Percentiles rank a stretch among this genome's conserved stretches.
phyloP scores from a whole-genome alignment of 352 stramenopile genomes.

The Globisporangium abappressorium region DNA sequence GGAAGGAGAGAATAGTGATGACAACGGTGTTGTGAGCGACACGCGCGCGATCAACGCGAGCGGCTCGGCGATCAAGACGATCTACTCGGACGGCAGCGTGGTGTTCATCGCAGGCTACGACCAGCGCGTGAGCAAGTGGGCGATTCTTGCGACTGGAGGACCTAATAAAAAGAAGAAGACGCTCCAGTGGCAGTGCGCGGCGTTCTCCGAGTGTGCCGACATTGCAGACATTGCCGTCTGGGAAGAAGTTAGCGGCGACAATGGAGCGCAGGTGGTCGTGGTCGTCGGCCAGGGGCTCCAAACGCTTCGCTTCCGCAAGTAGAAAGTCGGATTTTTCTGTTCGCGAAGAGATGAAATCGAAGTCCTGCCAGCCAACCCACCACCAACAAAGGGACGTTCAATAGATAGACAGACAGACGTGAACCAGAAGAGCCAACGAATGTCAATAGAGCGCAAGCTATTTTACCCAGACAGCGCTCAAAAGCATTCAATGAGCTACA shows the following conservation, averaged over 20 bases:
- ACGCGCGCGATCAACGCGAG: conserved; percentile 56
- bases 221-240: conserved; percentile 64
- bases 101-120: conserved; percentile 81
- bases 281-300: conserved; percentile 83
- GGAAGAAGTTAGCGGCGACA: neutral
- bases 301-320: conserved; percentile 39
- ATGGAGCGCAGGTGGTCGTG: conserved; percentile 31
- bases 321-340: neutral
- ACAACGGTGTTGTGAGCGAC: conserved; percentile 26
- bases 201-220: conserved; percentile 79
- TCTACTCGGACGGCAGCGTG: conserved; percentile 35
- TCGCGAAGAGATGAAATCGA: neutral
- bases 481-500: too few relatives aligned
- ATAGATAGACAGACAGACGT: too few relatives aligned
- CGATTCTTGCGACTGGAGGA: conserved; percentile 14
- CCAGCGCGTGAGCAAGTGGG: conserved; percentile 79
- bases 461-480: too few relatives aligned
- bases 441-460: too few relatives aligned
- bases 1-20: neutral
- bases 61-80: conserved; percentile 78
- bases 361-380: neutral
- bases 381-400: neutral
- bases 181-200: conserved; percentile 53
- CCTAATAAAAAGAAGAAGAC: neutral
- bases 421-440: too few relatives aligned